Evolutionary conservation across 2,329 filamentous ascomycete genomes (phyloP).

Genomic region (Talaromyces sp.): DNA sequence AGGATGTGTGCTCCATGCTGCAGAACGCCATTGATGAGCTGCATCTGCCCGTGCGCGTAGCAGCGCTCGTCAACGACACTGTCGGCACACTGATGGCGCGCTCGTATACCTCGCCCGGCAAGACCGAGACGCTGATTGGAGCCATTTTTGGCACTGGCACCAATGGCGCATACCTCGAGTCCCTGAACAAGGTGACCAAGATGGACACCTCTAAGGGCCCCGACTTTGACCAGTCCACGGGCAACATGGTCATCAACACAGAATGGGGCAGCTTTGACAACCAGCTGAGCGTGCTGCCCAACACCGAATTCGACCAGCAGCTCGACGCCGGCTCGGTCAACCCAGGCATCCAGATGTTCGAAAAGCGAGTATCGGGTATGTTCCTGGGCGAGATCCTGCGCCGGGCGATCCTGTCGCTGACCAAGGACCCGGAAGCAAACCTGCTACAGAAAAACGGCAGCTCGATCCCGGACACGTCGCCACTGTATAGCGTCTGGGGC

Average conservation of each 20-base stretch:
- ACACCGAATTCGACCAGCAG: slow-evolving; percentile 73
- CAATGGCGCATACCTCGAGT: slow-evolving; percentile 96
- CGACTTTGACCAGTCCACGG: slow-evolving; percentile 70
- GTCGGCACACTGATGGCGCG: slow-evolving; percentile 97
- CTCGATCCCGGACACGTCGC: slow-evolving; percentile 61
- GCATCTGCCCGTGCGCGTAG: slow-evolving; percentile 84
- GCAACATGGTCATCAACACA: slow-evolving; percentile 95
- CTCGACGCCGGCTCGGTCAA: slow-evolving; percentile 81
- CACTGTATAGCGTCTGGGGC: slow-evolving; percentile 76
- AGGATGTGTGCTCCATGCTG: slow-evolving; percentile 88
- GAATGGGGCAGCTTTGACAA: slow-evolving; percentile 99
- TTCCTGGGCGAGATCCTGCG: slow-evolving; percentile 93
- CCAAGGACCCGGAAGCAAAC: slow-evolving; percentile 61
- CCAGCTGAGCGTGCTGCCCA: slow-evolving; percentile 78
- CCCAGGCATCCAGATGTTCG: slow-evolving; percentile 96
- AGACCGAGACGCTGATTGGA: slow-evolving; percentile 81
- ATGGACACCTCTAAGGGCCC: slow-evolving; percentile 51
- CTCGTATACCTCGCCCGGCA: slow-evolving; percentile 87
- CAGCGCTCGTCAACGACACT: slow-evolving; percentile 93
- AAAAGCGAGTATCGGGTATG: slow-evolving; percentile 98
- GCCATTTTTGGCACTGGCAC: slow-evolving; percentile 97
- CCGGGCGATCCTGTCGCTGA: slow-evolving; percentile 66
- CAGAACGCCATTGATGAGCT: slow-evolving; percentile 86
- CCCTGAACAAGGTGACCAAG: slow-evolving; percentile 80
- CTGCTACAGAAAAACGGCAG: slow-evolving; percentile 75